Evolutionary conservation across 306 rosid genomes (phyloP), one percentile per base, ranked within the genome.

Genomic region (Vicia villosa): DNA sequence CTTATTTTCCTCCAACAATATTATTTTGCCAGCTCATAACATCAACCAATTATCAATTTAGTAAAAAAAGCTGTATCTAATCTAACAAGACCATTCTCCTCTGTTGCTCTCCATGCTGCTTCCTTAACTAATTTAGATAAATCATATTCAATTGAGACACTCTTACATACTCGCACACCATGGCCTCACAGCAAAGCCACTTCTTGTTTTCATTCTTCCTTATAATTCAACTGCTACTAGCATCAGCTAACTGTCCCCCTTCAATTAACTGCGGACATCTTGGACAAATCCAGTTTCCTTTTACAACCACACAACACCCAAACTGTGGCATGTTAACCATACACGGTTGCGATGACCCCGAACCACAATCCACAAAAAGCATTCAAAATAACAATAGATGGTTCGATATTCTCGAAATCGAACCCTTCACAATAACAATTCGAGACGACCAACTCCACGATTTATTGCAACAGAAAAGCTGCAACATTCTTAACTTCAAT

Each of bases 181-280:
- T 61, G 67, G 10, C 17, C 8, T 5, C 67, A 42, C 32, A 38
- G 2, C 11, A 30, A 30, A 30, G 2, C 12, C 17, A 19, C 3
- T 1, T 62, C 19, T 21, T 40, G 17, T 61, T 61, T 38, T 38
- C 67, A 17, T 19, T 10, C 4, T 5, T 60, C 26, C 2, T 20
- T 20, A 8, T 20, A 20, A 16, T 17, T 8, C 78, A 30, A 12
- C 76, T 76, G 51, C 43, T 36, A 22, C 24, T 57, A 0, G 52
- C 69, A 0, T 43, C 66, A 37, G n/a, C 0, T 16, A 24, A 2
- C 21, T 81, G 82, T 68, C 41, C 30, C 5, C 15, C 3, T 46
- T 68, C 70, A 26, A 66, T 80, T 51, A 0, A 6, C 38, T 77
- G 83, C n/a, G 73, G 78, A 73, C 30, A 12, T 8, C 54, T 79